Percentiles rank a stretch among this genome's conserved stretches.
phyloP scores from a whole-genome alignment of 2,329 filamentous ascomycete species.

The Pseudogymnoascus sp. region DNA sequence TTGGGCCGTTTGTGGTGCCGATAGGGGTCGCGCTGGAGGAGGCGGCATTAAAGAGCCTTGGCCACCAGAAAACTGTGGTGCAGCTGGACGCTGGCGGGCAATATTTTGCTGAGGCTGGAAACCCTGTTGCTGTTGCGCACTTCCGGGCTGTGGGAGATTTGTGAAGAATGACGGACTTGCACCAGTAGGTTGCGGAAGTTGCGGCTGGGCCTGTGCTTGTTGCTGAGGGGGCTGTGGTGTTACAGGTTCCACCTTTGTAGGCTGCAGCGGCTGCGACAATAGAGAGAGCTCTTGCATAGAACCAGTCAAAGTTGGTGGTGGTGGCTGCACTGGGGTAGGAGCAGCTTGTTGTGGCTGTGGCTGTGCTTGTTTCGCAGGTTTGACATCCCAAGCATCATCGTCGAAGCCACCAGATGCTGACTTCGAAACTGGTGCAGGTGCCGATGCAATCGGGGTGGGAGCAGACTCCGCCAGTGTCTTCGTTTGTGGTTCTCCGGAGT shows the following conservation, averaged over 20 bases:
- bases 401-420: conserved; percentile 63
- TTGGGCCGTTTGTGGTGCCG: conserved; percentile 75
- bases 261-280: conserved; percentile 50
- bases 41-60: conserved; percentile 62
- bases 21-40: conserved; percentile 70
- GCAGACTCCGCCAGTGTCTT: conserved; percentile 34
- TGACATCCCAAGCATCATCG: conserved; percentile 95
- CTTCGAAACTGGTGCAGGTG: conserved; percentile 36
- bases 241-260: conserved; percentile 34
- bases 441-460: conserved; percentile 36
- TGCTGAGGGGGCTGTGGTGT: conserved; percentile 26
- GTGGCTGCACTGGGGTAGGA: conserved; percentile 32
- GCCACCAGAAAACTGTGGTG: conserved; percentile 53
- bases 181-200: conserved; percentile 38
- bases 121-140: conserved; percentile 28
- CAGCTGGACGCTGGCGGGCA: conserved; percentile 59
- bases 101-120: conserved; percentile 33
- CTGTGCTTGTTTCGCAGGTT: conserved; percentile 59
- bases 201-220: conserved; percentile 27
- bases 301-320: conserved; percentile 51
- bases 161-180: conserved; percentile 53
- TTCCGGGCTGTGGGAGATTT: conserved; percentile 37
- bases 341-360: conserved; percentile 28
- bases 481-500: conserved; percentile 32
- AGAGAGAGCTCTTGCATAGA: conserved; percentile 62